These are phyloP conservation scores for Vitis hybrid DNA, from an alignment of 177 flowering plant species.

Conservation along the genomic window DNA sequence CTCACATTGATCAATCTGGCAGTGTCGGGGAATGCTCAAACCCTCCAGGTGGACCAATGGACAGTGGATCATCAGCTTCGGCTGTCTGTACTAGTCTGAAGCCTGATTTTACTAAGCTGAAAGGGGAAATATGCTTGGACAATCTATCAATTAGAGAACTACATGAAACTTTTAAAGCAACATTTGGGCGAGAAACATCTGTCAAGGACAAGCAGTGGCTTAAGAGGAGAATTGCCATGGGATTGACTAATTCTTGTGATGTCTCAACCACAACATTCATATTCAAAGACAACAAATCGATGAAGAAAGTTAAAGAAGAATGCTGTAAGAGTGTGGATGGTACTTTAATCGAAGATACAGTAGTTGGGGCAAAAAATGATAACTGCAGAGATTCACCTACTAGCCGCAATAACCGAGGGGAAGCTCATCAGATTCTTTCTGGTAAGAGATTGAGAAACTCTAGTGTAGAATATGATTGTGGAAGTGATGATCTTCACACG, in stretches of 20 bases:
- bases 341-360: slow-evolving; percentile 9
- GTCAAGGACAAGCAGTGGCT: slow-evolving; percentile 97
- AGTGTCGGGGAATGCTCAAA: slow-evolving; percentile 32
- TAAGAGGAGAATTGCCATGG: slow-evolving; percentile 91
- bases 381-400: slow-evolving; percentile 22
- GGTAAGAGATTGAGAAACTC: slow-evolving; percentile 32
- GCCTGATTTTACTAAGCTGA: slow-evolving; percentile 64
- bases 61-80: slow-evolving; percentile 38
- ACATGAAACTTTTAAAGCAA: slow-evolving; percentile 81
- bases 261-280: slow-evolving; percentile 60
- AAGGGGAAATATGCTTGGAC: slow-evolving; percentile 79
- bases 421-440: slow-evolving; percentile 26
- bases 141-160: slow-evolving; percentile 79
- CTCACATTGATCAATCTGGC: slow-evolving; percentile 19
- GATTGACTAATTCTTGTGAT: slow-evolving; percentile 84
- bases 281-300: slow-evolving; percentile 53
- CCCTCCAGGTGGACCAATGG: slow-evolving; percentile 20
- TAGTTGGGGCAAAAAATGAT: slow-evolving; percentile 18
- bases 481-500: slow-evolving; percentile 36
- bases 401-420: slow-evolving; percentile 17
- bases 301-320: slow-evolving; percentile 38
- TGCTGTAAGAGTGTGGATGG: slow-evolving; percentile 21
- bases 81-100: slow-evolving; percentile 26
- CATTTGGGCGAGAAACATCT: slow-evolving; percentile 91
- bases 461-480: slow-evolving; percentile 24